These are phyloP conservation scores for Pseudogymnoascus sp. DNA, from an alignment of 2,329 filamentous ascomycete genomes.

Conservation along the genomic window DNA sequence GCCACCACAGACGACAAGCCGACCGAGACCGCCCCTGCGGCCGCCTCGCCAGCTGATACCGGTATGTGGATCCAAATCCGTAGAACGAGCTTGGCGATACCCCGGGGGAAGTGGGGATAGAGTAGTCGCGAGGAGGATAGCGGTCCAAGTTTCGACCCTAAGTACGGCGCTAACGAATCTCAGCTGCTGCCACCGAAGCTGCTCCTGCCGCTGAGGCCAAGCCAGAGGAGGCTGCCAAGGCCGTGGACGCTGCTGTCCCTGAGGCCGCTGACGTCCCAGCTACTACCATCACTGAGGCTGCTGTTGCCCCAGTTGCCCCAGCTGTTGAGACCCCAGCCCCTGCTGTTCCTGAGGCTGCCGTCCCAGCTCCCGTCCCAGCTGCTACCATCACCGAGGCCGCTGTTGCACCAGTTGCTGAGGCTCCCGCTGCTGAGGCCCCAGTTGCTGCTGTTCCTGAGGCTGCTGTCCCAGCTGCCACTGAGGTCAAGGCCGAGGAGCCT, in stretches of 20 bases:
- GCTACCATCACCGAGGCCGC: neutral
- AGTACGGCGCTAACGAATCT: neutral
- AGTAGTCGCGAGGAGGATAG: neutral
- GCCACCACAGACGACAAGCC: neutral
- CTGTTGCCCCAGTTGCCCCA: slow-evolving; percentile 11
- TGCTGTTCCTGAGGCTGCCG: slow-evolving; percentile 14
- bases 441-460: slow-evolving; percentile 14
- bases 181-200: neutral
- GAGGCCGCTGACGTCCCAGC: slow-evolving; percentile 5
- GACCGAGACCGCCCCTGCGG: neutral
- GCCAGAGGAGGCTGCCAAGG: neutral
- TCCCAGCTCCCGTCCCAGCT: slow-evolving; percentile 8
- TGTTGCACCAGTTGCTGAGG: slow-evolving; percentile 12
- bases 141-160: neutral
- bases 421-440: neutral
- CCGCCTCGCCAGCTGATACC: neutral
- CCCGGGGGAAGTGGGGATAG: neutral
- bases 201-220: neutral
- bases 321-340: neutral
- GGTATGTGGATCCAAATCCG: neutral
- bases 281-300: slow-evolving; percentile 16
- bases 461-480: slow-evolving; percentile 8
- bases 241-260: neutral
- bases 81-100: slow-evolving; percentile 1
- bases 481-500: neutral